Percentiles rank a stretch among this genome's conserved stretches.
Evolutionary conservation across 2,329 filamentous ascomycete species (phyloP).

Genomic region (Tolypocladium sp.): DNA sequence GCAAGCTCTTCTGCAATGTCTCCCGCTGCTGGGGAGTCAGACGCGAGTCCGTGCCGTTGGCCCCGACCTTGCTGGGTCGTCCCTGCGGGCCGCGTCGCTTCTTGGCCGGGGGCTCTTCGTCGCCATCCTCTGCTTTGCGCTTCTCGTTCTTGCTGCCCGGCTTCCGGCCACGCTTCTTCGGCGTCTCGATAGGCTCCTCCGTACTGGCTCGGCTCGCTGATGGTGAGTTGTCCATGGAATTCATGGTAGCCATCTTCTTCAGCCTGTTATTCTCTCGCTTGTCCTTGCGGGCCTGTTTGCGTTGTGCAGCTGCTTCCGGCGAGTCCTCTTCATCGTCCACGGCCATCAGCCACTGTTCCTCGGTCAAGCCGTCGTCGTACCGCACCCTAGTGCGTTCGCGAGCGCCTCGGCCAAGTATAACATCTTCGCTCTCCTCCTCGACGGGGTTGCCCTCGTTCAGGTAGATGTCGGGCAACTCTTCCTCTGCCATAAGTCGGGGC

Average conservation of each 20-base stretch:
- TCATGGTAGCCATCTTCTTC: slow-evolving; percentile 36
- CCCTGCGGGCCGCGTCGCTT: slow-evolving; percentile 66
- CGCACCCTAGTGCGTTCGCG: slow-evolving; percentile 89
- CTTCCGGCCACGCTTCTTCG: slow-evolving; percentile 81
- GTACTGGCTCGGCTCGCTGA: slow-evolving; percentile 72
- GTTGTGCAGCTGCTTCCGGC: slow-evolving; percentile 83
- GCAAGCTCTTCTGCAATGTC: slow-evolving; percentile 71
- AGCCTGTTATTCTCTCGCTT: slow-evolving; percentile 69
- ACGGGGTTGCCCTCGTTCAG: slow-evolving; percentile 76
- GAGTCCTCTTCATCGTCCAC: slow-evolving; percentile 95
- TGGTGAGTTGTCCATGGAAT: slow-evolving; percentile 58
- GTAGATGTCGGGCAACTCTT: slow-evolving; percentile 90
- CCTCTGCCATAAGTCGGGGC: slow-evolving; percentile 77
- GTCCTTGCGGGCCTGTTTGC: slow-evolving; percentile 79
- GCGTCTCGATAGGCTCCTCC: slow-evolving; percentile 60
- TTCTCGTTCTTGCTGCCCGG: slow-evolving; percentile 67
- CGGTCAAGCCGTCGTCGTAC: slow-evolving; percentile 94
- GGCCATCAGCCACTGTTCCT: slow-evolving; percentile 98
- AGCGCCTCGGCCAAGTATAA: slow-evolving; percentile 74
- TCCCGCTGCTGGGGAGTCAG: slow-evolving; percentile 62
- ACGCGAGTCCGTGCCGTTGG: slow-evolving; percentile 27
- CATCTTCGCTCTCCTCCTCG: slow-evolving; percentile 68
- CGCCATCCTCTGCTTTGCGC: slow-evolving; percentile 75
- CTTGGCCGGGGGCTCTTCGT: slow-evolving; percentile 69
- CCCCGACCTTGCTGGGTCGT: slow-evolving; percentile 51